Conservation (phyloP, 2,329 filamentous ascomycete genomes). For the Ophidiomyces ophidiicola region DNA sequence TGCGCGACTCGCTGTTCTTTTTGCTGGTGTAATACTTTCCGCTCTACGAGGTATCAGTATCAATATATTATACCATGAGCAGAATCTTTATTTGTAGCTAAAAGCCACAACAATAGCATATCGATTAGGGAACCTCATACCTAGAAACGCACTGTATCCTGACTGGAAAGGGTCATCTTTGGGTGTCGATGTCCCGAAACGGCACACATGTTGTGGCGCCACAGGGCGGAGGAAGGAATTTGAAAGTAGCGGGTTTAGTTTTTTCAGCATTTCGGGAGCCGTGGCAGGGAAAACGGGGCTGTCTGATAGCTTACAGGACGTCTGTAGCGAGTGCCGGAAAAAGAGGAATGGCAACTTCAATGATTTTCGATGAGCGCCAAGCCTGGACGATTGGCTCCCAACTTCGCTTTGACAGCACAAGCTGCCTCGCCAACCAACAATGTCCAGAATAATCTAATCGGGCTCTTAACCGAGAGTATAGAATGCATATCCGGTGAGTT, state of each 20-base stretch:
- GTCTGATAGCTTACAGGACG: not conserved
- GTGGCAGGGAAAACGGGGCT: not conserved
- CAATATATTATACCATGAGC: not conserved
- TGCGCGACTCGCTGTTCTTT: slow-evolving; percentile 4
- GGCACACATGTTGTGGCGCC: slow-evolving; percentile 1
- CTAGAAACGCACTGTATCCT: slow-evolving; percentile 3
- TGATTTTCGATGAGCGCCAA: slow-evolving; percentile 6
- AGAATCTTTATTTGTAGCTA: too few relatives aligned
- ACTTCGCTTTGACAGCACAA: not conserved
- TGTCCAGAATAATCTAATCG: not conserved
- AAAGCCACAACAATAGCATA: not conserved
- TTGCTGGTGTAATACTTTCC: not conserved
- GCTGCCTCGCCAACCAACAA: too few relatives aligned
- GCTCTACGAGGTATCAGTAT: not conserved
- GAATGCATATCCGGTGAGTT: slow-evolving; percentile 11
- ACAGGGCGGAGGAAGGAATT: slow-evolving; percentile 5
- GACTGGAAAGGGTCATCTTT: slow-evolving; percentile 6
- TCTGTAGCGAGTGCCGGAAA: not conserved
- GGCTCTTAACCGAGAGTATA: not conserved
- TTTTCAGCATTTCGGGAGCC: not conserved
- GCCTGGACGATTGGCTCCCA: not conserved
- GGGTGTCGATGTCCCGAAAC: not conserved
- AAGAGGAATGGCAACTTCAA: slow-evolving; percentile 1
- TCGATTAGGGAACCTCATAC: not conserved
- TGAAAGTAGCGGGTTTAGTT: slow-evolving; percentile 6